Percentiles rank a stretch among this genome's conserved stretches.
Evolutionary conservation across 2,329 filamentous ascomycete species (phyloP).

Genomic region (Claviceps purpurea): DNA sequence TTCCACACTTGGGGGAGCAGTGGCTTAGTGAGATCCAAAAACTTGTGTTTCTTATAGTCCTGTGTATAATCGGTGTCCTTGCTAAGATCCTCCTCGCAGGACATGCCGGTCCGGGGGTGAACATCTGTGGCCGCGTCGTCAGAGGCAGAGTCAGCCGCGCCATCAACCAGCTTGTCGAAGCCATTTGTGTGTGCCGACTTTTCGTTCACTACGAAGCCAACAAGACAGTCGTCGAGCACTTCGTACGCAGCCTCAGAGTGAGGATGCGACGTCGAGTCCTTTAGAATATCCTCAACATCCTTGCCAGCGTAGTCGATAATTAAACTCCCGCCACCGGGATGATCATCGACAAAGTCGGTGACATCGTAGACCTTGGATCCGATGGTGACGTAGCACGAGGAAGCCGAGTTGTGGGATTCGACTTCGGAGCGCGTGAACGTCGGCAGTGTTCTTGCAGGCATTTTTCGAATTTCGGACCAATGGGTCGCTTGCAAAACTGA

Average conservation of each 20-base stretch:
- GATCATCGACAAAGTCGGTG: conserved; percentile 77
- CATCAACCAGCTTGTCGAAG: conserved; percentile 15
- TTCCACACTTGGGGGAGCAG: conserved; percentile 79
- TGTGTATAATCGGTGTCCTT: conserved; percentile 63
- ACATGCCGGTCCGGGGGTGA: conserved; percentile 70
- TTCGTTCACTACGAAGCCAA: conserved; percentile 63
- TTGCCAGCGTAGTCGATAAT: conserved; percentile 83
- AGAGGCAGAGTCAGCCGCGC: conserved; percentile 11
- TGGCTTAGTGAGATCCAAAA: conserved; percentile 76
- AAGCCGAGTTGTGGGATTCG: conserved; percentile 59
- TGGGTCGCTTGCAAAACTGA: neutral
- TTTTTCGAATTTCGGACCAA: conserved; percentile 21
- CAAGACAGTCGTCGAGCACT: conserved; percentile 71
- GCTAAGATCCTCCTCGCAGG: conserved; percentile 71
- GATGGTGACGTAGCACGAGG: conserved; percentile 88
- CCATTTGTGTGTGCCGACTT: conserved; percentile 26
- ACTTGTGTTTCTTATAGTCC: conserved; percentile 87
- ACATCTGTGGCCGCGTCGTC: conserved; percentile 19
- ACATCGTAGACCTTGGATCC: conserved; percentile 89
- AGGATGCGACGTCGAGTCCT: conserved; percentile 67
- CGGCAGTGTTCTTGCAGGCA: conserved; percentile 73
- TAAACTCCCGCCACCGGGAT: conserved; percentile 80
- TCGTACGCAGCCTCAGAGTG: conserved; percentile 95
- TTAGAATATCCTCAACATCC: conserved; percentile 71
- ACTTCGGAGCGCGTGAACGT: conserved; percentile 73